These are phyloP conservation scores for Parachaetomium inaequale DNA, from an alignment of 495 filamentous ascomycete genomes.

Conservation along the genomic window DNA sequence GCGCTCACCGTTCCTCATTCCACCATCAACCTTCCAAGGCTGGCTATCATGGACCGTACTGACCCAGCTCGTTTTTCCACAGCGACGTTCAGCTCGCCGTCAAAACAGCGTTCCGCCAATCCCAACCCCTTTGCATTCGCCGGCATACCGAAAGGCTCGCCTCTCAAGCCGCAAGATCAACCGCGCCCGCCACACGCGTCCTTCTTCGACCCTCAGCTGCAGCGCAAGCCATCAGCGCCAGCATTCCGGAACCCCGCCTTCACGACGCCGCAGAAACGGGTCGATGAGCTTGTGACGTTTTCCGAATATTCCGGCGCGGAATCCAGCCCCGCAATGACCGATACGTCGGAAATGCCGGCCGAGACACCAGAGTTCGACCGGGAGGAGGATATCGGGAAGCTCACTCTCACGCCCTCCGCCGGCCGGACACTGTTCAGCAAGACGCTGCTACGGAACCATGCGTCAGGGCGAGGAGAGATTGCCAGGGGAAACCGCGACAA, in stretches of 20 bases:
- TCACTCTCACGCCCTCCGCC: constrained; percentile 41
- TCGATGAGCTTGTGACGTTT: constrained; percentile 59
- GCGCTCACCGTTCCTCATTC: too few relatives aligned
- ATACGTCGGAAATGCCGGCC: constrained; percentile 60
- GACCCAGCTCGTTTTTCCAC: constrained; percentile 1
- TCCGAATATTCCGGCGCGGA: constrained; percentile 73
- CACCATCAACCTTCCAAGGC: neutral
- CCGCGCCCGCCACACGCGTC: constrained; percentile 36
- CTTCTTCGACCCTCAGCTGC: constrained; percentile 37
- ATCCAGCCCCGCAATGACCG: constrained; percentile 65
- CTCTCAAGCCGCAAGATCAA: constrained; percentile 34
- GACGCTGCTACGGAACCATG: constrained; percentile 45
- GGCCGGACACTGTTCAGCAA: constrained; percentile 39
- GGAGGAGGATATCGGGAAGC: constrained; percentile 33
- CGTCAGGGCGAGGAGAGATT: constrained; percentile 44
- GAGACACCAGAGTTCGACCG: constrained; percentile 44
- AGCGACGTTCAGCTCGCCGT: constrained; percentile 34
- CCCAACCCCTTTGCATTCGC: constrained; percentile 36
- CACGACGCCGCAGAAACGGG: constrained; percentile 70
- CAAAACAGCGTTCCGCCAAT: constrained; percentile 16
- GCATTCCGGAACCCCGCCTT: constrained; percentile 68
- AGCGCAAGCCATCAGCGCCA: constrained; percentile 37
- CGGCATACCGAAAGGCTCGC: constrained; percentile 21
- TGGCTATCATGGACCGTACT: constrained; percentile 11
- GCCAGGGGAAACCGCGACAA: constrained; percentile 36